These are phyloP conservation scores for Rhynchospora pubera DNA, from an alignment of 176 grass and related monocot genomes.

Conservation along the genomic window DNA sequence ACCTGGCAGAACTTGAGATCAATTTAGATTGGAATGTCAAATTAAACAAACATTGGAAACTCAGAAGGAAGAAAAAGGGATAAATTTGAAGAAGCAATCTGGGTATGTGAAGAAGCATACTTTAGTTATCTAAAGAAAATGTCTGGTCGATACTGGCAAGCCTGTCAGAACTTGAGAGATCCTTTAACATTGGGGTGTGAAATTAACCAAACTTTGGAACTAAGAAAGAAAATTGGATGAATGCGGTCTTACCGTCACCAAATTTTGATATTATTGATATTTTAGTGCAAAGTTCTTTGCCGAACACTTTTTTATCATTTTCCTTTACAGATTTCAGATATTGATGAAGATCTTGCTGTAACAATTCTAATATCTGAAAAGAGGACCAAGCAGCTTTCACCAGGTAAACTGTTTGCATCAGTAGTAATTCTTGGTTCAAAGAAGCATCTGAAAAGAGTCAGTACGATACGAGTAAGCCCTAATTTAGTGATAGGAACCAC, in stretches of 20 bases:
- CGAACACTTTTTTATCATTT: conserved; percentile 22
- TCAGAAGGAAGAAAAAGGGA: no score
- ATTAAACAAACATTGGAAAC: no score
- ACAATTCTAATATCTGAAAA: conserved; percentile 79
- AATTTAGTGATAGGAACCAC: background rate
- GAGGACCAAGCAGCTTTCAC: conserved; percentile 64
- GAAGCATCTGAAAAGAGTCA: background rate
- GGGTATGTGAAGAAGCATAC: no score
- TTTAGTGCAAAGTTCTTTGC: background rate
- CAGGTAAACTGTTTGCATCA: conserved; percentile 40
- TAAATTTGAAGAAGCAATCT: no score
- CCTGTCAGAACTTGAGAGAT: background rate
- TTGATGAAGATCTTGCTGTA: conserved; percentile 73
- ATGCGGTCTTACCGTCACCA: background rate
- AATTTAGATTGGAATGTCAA: no score
- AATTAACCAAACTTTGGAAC: background rate
- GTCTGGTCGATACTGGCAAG: background rate
- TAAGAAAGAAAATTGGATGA: background rate
- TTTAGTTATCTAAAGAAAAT: no score
- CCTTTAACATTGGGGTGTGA: background rate
- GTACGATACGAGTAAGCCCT: background rate
- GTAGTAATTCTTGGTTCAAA: background rate
- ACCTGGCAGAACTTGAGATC: no score
- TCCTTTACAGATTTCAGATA: conserved; percentile 59
- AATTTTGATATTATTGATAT: background rate